Evolutionary conservation across 306 rosid species (phyloP).

Genomic region (Dalbergia cochinchinensis): DNA sequence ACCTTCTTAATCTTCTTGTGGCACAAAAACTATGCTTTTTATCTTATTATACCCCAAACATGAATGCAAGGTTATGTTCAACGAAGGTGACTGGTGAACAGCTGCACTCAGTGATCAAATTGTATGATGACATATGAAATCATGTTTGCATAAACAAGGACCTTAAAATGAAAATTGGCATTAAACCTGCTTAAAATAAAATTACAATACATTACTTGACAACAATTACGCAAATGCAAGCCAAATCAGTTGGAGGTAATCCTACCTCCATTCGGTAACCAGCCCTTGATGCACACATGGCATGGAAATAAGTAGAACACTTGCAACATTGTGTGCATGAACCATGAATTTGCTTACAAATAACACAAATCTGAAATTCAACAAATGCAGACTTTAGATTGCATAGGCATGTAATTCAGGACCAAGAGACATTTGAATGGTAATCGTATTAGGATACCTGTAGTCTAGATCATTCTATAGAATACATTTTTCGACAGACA

Average conservation of each 20-base stretch:
- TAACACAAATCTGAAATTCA: constrained; percentile 86
- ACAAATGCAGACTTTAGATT: constrained; percentile 38
- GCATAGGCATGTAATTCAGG: constrained; percentile 12
- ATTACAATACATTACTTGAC: constrained; percentile 13
- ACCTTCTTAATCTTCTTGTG: too few species aligned
- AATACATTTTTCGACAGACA: constrained; percentile 24
- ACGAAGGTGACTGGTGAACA: too few species aligned
- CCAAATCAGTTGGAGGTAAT: constrained; percentile 2
- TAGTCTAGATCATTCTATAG: constrained; percentile 36
- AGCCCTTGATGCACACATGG: constrained; percentile 97
- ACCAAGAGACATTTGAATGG: constrained; percentile 24
- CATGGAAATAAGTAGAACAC: constrained; percentile 93
- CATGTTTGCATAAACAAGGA: constrained; percentile 10
- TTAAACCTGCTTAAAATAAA: constrained; percentile 16
- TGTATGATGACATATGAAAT: too few species aligned
- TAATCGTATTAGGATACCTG: constrained; percentile 1
- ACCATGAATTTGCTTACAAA: constrained; percentile 93
- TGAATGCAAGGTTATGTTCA: too few species aligned
- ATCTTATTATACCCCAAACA: too few species aligned
- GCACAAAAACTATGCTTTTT: too few species aligned
- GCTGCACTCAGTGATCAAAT: too few species aligned
- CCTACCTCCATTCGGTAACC: constrained; percentile 95
- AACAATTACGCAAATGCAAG: constrained; percentile 31
- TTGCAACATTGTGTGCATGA: constrained; percentile 93
- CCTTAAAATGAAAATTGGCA: not conserved